Percentiles rank a stretch among this genome's conserved stretches.
These are phyloP conservation scores for Pinus tabuliformis DNA, from an alignment of 75 land plant genomes.

Conservation along the genomic window DNA sequence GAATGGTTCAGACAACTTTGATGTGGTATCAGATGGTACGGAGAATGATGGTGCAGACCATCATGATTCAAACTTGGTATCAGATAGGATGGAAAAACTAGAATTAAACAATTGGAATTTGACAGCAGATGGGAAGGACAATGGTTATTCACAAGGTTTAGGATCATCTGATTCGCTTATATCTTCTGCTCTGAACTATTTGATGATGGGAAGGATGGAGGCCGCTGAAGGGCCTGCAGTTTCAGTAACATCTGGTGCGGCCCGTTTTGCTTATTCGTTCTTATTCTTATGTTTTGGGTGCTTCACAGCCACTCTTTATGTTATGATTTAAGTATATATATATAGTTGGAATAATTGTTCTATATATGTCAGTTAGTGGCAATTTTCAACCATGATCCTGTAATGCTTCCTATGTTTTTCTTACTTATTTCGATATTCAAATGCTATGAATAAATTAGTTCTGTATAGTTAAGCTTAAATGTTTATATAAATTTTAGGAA, in stretches of 20 bases:
- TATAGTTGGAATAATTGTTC: too few species aligned
- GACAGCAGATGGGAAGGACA: background rate
- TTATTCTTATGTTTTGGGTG: background rate
- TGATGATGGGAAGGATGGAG: background rate
- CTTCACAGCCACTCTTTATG: background rate
- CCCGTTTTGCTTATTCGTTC: background rate
- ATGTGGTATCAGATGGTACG: conserved; percentile 1
- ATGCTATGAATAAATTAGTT: too few species aligned
- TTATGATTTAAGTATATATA: background rate
- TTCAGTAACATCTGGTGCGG: background rate
- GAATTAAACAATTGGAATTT: background rate
- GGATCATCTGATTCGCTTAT: background rate
- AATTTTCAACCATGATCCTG: too few species aligned
- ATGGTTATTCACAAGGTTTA: background rate
- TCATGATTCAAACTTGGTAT: background rate
- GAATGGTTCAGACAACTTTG: background rate
- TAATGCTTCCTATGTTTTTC: too few species aligned
- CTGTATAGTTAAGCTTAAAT: too few species aligned
- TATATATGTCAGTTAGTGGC: too few species aligned
- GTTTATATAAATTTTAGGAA: too few species aligned
- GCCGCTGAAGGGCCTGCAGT: background rate
- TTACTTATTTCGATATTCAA: too few species aligned
- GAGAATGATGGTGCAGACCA: background rate
- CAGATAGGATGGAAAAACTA: background rate
- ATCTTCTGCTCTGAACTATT: too few species aligned